Base-by-base conservation (phyloP, 1,139 yeast species). In the Groenewaldozyma sp. region DNA sequence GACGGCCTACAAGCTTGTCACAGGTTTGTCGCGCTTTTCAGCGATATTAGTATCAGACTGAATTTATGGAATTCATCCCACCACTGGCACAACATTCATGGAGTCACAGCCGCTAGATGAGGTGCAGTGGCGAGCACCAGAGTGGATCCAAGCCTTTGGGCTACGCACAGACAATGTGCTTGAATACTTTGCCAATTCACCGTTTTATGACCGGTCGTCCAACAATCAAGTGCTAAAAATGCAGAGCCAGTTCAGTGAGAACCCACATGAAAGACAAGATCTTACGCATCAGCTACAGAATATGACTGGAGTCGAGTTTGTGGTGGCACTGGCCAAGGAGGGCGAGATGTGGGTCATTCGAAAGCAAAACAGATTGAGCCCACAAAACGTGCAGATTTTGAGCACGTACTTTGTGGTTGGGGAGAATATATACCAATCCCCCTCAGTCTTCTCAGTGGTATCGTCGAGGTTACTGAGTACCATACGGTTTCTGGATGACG, bases 71-170 rank as follows among this genome's bases (percentile, higher is more conserved):
- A n/a, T n/a, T n/a, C n/a, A n/a, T n/a, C n/a, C n/a, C n/a, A n/a
- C n/a, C n/a, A n/a, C n/a, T n/a, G n/a, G n/a, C n/a, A n/a, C n/a
- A n/a, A n/a, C n/a, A n/a, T n/a, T n/a, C 11, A 22, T 22, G 26
- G 26, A 22, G 10, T 7, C 33, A 13, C 45, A 47, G 27, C 45
- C 46, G 13, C 53, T 86, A 36, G 96, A 88, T 56, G 97, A 91
- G 56, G 71, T 91, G 38, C 97, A 88, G 60, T 91, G 98, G 98
- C 77, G 88, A 49, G 82, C 93, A 4, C 98, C 98, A 1, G 98
- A 91, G 60, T 91, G 95, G 88, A 86, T 91, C 49, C 95, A 86
- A 58, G 76, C 79, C 44, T 76, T 80, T 56, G 60, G 95, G 0
- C 72, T 91, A 20, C 73, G 87, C 39, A 82, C 94, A 0, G 94